Evolutionary conservation across 345 rosid species (phyloP), one percentile per base, ranked within the genome.

Genomic region (Euclidium syriacum): DNA sequence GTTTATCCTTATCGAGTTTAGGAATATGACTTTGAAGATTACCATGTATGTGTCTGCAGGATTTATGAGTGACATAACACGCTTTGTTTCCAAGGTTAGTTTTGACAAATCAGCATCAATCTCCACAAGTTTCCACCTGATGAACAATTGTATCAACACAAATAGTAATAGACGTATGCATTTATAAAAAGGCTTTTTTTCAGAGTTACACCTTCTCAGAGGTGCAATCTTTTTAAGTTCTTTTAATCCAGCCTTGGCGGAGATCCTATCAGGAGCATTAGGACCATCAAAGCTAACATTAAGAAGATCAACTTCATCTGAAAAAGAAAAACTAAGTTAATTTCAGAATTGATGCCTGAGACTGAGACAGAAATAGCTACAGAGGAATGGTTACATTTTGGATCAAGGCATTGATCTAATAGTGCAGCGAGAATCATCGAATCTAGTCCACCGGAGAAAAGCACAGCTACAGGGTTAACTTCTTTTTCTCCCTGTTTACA

Each of bases 41-140:
- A 90, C 99, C 96, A 94, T 90, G 77, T 87, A 90, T 4, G 95
- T 94, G 38, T 85, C 79, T 18, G 99, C 85, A 59, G 99, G 97
- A 76, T 75, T 74, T 53, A 94, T 90, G 57, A 94, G 90, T 30
- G 95, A 80, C 86, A 77, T 73, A 36, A 94, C 91, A 57, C 73
- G 87, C 79, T 85, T 84, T 74, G 66, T 81, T 74, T 94, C 95
- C 0, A 24, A 64, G 26, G 76, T 77, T 84, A 90, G 75, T 50
- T 76, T 79, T 47, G 94, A 78, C 54, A 90, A 56, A 57, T 87
- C 88, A 66, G 99, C 90, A 84, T 92, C 85, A 47, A 87, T 83
- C 77, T 85, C 90, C 22, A 92, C 82, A 59, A 92, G 96, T 44
- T 82, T 92, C 99, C 99, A 92, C 79, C 98, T 91, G 83, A 64